Evolutionary conservation across 495 filamentous ascomycete species (phyloP), one percentile per base, ranked within the genome.

Genomic region (Lentithecium fluviatile): DNA sequence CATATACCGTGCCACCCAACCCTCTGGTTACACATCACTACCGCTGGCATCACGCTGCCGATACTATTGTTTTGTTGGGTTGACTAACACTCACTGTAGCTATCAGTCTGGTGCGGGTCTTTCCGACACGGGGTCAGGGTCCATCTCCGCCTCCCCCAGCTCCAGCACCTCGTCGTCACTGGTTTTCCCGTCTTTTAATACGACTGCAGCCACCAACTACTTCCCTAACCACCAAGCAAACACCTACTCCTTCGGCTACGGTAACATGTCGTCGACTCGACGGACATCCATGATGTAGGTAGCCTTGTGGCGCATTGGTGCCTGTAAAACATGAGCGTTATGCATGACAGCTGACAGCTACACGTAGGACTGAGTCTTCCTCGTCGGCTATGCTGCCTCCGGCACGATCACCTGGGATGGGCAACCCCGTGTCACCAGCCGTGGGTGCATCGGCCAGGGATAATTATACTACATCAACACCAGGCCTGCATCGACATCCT

Each of bases 91-190:
- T 46, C 46, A 50, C 46, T 52, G 62, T 66, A 75, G 70, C 36
- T 73, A 70, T 59, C 72, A 68, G 26, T 19, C 58, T 26, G 57
- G 54, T 15, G 52, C 67, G 43, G 51, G 50, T 38, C 55, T 75
- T 42, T 69, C 71, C 63, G 71, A 75, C 56, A 65, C 71, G 38
- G 65, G 62, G 24, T 69, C 67, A 17, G 69, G 69, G n/a, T 73
- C 72, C 19, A 68, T 73, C 45, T 73, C 72, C 29, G 64, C 72
- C 58, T 73, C 70, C 56, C 72, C 72, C 17, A 69, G 67, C 52
- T 73, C 72, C 46, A 67, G 60, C 48, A 58, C 64, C 42, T 75
- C 72, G 12, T 70, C 72, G 36, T 65, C 56, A 20, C 51, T 74
- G 52, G 50, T 58, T 54, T 72, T 69, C 59, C 54, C 51, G 24